phyloP scores from a whole-genome alignment of 2,329 filamentous ascomycete genomes.

The Fusarium secorum region DNA sequence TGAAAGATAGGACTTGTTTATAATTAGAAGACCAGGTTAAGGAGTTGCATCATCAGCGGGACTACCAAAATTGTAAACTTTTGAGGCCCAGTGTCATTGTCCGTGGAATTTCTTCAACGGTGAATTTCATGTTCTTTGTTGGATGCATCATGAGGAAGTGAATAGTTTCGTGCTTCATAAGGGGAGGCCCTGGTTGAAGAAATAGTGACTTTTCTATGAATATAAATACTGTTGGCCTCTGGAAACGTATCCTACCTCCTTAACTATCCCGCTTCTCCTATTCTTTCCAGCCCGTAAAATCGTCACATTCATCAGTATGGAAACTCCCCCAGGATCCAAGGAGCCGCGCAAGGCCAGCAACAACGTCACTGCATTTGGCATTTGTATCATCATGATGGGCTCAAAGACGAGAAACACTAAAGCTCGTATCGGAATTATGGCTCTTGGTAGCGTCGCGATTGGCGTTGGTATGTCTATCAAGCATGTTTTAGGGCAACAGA shows the following conservation, averaged over 20 bases:
- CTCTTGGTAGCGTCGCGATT: neutral
- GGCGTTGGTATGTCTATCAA: neutral
- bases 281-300: neutral
- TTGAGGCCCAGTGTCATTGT: constrained; percentile 14
- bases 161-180: neutral
- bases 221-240: neutral
- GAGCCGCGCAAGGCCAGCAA: neutral
- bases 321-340: neutral
- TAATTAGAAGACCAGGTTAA: constrained; percentile 26
- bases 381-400: neutral
- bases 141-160: neutral
- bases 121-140: neutral
- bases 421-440: neutral
- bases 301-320: neutral
- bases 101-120: neutral
- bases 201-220: neutral
- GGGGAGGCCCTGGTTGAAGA: neutral
- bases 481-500: neutral
- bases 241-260: neutral
- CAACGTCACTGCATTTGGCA: neutral
- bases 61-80: constrained; percentile 36
- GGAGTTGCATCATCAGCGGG: constrained; percentile 36
- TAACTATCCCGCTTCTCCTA: neutral
- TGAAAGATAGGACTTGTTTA: constrained; percentile 13
- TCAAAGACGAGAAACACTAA: neutral